Evolutionary conservation across 164 flowering plant genomes (phyloP).

Genomic region (Nelumbo lutea): DNA sequence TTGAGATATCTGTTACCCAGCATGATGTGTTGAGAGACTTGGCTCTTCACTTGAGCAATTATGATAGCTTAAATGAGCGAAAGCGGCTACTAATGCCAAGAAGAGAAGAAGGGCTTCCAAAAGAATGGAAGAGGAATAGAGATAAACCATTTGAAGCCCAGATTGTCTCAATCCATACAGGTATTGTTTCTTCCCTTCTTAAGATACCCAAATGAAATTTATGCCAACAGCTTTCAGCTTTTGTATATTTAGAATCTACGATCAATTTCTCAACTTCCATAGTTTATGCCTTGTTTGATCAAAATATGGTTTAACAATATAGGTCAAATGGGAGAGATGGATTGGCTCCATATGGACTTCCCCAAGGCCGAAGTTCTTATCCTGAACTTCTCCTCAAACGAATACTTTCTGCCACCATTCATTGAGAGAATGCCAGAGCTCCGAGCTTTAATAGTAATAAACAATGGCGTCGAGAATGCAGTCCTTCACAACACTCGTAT

Average conservation of each 20-base stretch:
- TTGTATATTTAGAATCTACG: no score
- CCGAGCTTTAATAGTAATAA: slow-evolving; percentile 48
- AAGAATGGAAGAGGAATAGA: slow-evolving; percentile 57
- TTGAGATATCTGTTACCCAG: slow-evolving; percentile 56
- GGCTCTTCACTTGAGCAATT: slow-evolving; percentile 51
- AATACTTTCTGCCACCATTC: slow-evolving; percentile 66
- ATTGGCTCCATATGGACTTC: slow-evolving; percentile 58
- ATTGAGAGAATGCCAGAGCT: slow-evolving; percentile 60
- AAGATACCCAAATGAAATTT: not conserved
- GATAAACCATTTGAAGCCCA: slow-evolving; percentile 58
- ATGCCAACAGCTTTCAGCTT: not conserved
- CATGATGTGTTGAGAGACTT: slow-evolving; percentile 80
- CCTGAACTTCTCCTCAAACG: slow-evolving; percentile 49
- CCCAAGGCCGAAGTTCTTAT: slow-evolving; percentile 81
- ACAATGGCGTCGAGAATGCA: slow-evolving; percentile 35
- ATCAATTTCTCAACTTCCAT: not conserved
- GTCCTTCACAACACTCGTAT: slow-evolving; percentile 39
- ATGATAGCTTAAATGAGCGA: slow-evolving; percentile 32
- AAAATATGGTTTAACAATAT: slow-evolving; percentile 1
- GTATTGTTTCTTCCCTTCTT: slow-evolving; percentile 24
- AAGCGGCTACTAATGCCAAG: slow-evolving; percentile 60
- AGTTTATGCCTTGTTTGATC: not conserved
- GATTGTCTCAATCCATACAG: slow-evolving; percentile 70
- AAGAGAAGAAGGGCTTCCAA: slow-evolving; percentile 53
- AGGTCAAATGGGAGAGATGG: slow-evolving; percentile 72